These are phyloP conservation scores for Trichoderma gamsii DNA, from an alignment of 495 filamentous ascomycete species.

Conservation along the genomic window DNA sequence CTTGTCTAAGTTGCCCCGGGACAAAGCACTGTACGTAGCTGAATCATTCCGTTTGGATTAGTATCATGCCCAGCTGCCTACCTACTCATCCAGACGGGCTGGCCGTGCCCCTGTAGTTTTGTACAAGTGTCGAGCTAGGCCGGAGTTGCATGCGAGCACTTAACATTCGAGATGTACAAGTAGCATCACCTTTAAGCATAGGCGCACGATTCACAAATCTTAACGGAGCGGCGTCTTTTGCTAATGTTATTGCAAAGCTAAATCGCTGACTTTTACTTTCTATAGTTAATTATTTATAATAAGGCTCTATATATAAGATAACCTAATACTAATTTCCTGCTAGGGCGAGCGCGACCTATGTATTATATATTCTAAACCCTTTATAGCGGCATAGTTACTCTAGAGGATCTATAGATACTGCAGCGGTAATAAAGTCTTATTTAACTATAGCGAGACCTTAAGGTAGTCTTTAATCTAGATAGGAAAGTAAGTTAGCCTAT, in stretches of 20 bases:
- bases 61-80: too few species aligned
- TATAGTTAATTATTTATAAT: neutral
- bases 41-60: too few species aligned
- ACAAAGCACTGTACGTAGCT: too few species aligned
- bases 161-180: neutral
- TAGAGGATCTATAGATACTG: neutral
- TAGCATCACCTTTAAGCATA: neutral
- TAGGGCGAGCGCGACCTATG: neutral
- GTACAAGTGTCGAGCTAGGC: neutral
- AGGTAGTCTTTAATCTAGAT: neutral
- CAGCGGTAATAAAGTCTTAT: neutral
- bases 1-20: too few species aligned
- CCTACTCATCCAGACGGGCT: too few species aligned
- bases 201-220: neutral
- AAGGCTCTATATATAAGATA: neutral
- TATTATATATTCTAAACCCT: neutral
- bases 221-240: neutral
- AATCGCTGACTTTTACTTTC: neutral
- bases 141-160: neutral
- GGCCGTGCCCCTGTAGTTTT: neutral
- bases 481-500: neutral
- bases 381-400: neutral
- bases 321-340: neutral
- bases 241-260: neutral
- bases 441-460: neutral